phyloP scores from a whole-genome alignment of 1,284 basidiomycete species.

The Sporisorium exsertum region DNA sequence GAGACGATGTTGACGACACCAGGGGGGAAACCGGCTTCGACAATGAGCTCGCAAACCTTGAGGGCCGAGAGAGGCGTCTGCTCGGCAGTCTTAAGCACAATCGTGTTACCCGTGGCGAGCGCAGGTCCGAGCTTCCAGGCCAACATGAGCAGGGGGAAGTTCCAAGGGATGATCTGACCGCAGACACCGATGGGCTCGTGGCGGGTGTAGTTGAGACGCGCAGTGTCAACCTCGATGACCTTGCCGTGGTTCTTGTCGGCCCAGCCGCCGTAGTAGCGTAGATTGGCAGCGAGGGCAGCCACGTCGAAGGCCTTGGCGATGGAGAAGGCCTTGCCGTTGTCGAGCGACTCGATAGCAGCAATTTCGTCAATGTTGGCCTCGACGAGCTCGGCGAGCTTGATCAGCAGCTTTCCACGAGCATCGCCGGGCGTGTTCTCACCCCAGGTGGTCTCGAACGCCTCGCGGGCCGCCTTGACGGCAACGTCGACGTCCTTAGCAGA shows the following conservation, averaged over 20 bases:
- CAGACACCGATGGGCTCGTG: slow-evolving; percentile 95
- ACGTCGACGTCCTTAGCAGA: slow-evolving; percentile 64
- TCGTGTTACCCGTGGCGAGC: slow-evolving; percentile 70
- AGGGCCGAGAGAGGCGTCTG: slow-evolving; percentile 76
- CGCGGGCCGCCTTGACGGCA: slow-evolving; percentile 63
- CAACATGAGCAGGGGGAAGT: slow-evolving; percentile 76
- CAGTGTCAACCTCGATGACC: slow-evolving; percentile 83
- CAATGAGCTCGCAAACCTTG: slow-evolving; percentile 80
- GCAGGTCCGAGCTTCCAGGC: slow-evolving; percentile 74
- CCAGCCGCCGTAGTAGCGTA: slow-evolving; percentile 76
- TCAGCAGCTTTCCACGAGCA: slow-evolving; percentile 75
- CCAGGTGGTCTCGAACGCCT: slow-evolving; percentile 60
- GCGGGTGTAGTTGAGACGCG: slow-evolving; percentile 76
- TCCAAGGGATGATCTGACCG: slow-evolving; percentile 70
- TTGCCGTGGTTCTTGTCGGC: slow-evolving; percentile 86
- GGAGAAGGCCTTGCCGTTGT: slow-evolving; percentile 83
- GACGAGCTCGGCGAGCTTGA: slow-evolving; percentile 80
- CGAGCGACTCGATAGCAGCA: slow-evolving; percentile 72
- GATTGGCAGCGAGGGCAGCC: slow-evolving; percentile 75
- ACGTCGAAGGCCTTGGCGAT: slow-evolving; percentile 79
- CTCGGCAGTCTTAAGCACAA: slow-evolving; percentile 78
- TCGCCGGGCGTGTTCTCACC: slow-evolving; percentile 73
- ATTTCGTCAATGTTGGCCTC: slow-evolving; percentile 79
- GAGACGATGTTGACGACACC: slow-evolving; percentile 80
- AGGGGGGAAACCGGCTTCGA: slow-evolving; percentile 83